phyloP scores from a whole-genome alignment of 1,284 basidiomycete genomes.

The Singerocomus inundabilis region DNA sequence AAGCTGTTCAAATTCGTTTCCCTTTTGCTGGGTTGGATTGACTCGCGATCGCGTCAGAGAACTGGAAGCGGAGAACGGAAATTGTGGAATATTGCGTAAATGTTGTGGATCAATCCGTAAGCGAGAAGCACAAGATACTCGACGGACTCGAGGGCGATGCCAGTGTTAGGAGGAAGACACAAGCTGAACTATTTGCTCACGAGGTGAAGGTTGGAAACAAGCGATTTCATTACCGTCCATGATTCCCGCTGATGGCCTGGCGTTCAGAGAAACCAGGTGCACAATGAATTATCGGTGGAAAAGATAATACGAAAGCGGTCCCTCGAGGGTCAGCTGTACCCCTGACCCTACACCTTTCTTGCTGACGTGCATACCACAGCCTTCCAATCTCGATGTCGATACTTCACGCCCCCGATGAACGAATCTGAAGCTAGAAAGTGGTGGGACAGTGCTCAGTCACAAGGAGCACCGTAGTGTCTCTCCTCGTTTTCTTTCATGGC shows the following conservation, averaged over 20 bases:
- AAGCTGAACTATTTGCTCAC: slow-evolving; percentile 63
- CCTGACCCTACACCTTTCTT: slow-evolving; percentile 13
- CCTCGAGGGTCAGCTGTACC: slow-evolving; percentile 61
- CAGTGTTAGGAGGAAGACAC: slow-evolving; percentile 45
- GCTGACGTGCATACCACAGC: slow-evolving; percentile 45
- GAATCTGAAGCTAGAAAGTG: slow-evolving; percentile 63
- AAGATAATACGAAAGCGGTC: slow-evolving; percentile 76
- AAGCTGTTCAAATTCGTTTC: slow-evolving; percentile 17
- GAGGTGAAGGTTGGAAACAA: slow-evolving; percentile 66
- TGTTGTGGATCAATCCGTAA: slow-evolving; percentile 67
- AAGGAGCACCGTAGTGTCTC: slow-evolving; percentile 33
- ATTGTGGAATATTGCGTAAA: slow-evolving; percentile 78
- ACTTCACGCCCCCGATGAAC: slow-evolving; percentile 67
- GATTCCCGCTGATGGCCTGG: slow-evolving; percentile 29
- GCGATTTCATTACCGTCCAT: slow-evolving; percentile 26
- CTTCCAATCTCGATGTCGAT: slow-evolving; percentile 79
- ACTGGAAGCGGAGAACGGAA: slow-evolving; percentile 79
- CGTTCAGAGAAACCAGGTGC: slow-evolving; percentile 71
- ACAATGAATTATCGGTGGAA: slow-evolving; percentile 78
- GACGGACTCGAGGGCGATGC: slow-evolving; percentile 45
- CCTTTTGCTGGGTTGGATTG: slow-evolving; percentile 9
- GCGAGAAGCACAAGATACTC: slow-evolving; percentile 54
- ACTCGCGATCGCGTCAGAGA: slow-evolving; percentile 48
- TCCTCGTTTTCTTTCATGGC: slow-evolving; percentile 30
- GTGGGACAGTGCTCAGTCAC: slow-evolving; percentile 61